Evolutionary conservation across 306 rosid species (phyloP), one percentile per base, ranked within the genome.

Genomic region (Trifolium repens): DNA sequence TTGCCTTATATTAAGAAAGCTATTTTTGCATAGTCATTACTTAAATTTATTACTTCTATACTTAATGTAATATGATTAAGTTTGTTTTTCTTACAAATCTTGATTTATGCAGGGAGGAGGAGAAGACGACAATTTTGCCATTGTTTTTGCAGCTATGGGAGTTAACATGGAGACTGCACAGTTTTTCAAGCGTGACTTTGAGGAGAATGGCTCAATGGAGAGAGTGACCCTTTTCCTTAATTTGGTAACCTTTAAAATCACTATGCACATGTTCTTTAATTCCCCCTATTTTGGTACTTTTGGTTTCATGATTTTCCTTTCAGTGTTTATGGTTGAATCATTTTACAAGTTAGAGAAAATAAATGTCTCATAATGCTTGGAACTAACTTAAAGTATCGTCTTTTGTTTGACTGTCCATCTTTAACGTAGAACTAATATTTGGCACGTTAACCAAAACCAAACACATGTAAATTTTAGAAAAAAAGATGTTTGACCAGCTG

Each of bases 161-260:
- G 99, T 96, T 76, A 96, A 96, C 85, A 96, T 96, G 99, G 99
- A 96, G 85, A 89, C 99, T 69, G 99, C 99, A 22, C 99, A 96
- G 85, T 96, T 96, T 81, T 96, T 96, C 72, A 96, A 96, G 79
- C 98, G 99, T 47, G 99, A 96, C 86, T 96, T 96, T 79, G 99
- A 96, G 92, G 99, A 96, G 85, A 92, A 96, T 84, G 99, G 99
- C 49, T 96, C 99, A 37, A 96, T 96, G 99, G 99, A 96, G 89
- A 92, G 99, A 87, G 99, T 96, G 85, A 96, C 99, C 60, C 97
- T 96, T 80, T 96, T 96, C 86, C 88, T 96, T 83, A 96, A 96
- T 81, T 87, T 96, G 97, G 99, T 96, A 92, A 46, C 49, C 10
- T 72, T 72, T 39, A 66, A 19, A 47, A 74, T 80, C 52, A 17